These are phyloP conservation scores for Sporothrix phasma DNA, from an alignment of 2,329 filamentous ascomycete species.

Conservation along the genomic window DNA sequence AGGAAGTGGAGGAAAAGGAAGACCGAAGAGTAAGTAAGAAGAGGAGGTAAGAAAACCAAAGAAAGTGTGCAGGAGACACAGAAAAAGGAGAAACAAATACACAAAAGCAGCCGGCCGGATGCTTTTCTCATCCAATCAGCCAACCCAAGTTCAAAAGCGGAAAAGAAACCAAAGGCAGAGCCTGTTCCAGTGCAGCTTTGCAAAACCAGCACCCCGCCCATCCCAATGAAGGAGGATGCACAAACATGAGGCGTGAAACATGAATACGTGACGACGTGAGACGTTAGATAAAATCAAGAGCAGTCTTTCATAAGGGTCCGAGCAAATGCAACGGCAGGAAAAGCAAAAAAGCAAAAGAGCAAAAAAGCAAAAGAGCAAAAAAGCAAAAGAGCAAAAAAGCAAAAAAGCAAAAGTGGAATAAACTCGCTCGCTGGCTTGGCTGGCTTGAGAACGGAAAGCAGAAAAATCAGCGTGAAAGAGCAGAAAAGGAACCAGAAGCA, in stretches of 20 bases:
- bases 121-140: background rate
- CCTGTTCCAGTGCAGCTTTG: constrained; percentile 12
- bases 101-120: background rate
- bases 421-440: constrained; percentile 4
- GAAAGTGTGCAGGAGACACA: background rate
- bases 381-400: background rate
- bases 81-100: background rate
- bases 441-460: constrained; percentile 1
- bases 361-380: background rate
- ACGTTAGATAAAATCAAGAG: background rate
- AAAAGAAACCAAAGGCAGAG: constrained; percentile 5
- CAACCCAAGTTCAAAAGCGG: constrained; percentile 1
- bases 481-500: constrained; percentile 11
- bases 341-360: background rate
- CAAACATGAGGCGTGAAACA: constrained; percentile 11
- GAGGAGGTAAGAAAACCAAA: background rate
- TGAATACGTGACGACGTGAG: constrained; percentile 10
- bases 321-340: background rate
- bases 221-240: background rate
- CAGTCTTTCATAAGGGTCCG: constrained; percentile 9
- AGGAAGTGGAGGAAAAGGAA: background rate
- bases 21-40: background rate
- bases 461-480: background rate
- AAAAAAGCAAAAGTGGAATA: constrained; percentile 1
- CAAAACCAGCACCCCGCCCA: constrained; percentile 5